phyloP scores from a whole-genome alignment of 2,329 filamentous ascomycete genomes.

The Penicillium freii region DNA sequence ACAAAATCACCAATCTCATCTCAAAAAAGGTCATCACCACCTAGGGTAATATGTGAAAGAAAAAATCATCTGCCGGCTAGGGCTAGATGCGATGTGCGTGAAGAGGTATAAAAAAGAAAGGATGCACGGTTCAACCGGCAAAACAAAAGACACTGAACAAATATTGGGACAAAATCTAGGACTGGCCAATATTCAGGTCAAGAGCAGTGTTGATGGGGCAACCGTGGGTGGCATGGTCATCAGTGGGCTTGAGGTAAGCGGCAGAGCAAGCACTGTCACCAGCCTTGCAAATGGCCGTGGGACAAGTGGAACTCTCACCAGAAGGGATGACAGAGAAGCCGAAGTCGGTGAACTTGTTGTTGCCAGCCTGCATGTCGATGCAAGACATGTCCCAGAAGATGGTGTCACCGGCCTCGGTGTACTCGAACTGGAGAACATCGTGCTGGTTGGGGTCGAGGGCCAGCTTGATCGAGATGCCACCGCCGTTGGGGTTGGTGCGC shows the following conservation, averaged over 20 bases:
- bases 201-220: conserved; percentile 39
- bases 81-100: background rate
- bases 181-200: conserved; percentile 34
- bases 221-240: conserved; percentile 44
- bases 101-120: conserved; percentile 12
- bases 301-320: conserved; percentile 29
- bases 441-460: conserved; percentile 30
- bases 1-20: conserved; percentile 8
- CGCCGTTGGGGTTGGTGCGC: conserved; percentile 38
- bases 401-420: conserved; percentile 33
- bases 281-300: conserved; percentile 35
- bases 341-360: conserved; percentile 34
- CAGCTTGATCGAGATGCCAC: conserved; percentile 46
- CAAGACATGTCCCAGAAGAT: conserved; percentile 44
- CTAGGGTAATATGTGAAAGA: background rate
- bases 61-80: conserved; percentile 2
- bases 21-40: background rate
- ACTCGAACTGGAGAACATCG: conserved; percentile 46
- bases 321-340: conserved; percentile 39
- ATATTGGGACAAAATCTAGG: conserved; percentile 5
- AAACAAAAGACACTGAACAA: background rate
- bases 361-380: conserved; percentile 34
- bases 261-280: conserved; percentile 37
- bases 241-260: conserved; percentile 42
- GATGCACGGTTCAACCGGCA: conserved; percentile 29